Base-by-base conservation (phyloP, 768 basidiomycete species). In the Termitomyces heimii region DNA sequence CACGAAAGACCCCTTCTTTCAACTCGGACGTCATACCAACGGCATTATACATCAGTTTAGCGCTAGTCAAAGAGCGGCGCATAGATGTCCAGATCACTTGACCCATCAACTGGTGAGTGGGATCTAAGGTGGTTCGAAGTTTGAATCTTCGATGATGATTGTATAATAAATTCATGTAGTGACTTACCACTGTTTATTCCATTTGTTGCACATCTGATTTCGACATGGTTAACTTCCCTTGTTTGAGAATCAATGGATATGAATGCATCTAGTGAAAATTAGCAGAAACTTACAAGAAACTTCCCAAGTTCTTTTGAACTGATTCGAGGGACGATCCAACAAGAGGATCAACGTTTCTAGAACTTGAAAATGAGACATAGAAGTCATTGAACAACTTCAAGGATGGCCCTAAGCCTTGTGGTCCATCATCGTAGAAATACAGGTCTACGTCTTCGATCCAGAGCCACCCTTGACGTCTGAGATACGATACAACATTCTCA, bases 381-480 rank as follows among this genome's bases (percentile, higher is more conserved):
- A 29, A 16, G 5, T 56, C 50, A 26, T 53, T 53, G 39, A 60
- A 56, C 40, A 29, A 10, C 32, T 56, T 39, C 2, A 37, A 24
- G 2, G 8, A 18, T 4, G 51, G 46, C 16, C 31, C 51, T 5
- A 53, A 22, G 29, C 32, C 51, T 10, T 34, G 45, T 12, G 47
- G 47, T 20, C 40, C 42, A 31, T 60, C 45, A 13, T 55, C 28
- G 14, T 53, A 56, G 16, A 53, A 22, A 16, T 47, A 5, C 1
- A 43, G 10, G n/a, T 55, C 55, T 6, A 34, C 28, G 8, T 60
- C 59, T 26, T 60, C 55, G 4, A 60, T 43, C 49, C 34, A 60
- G 10, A 60, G 45, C 55, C 55, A 60, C 18, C 59, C 55, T 28
- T 42, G 31, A 42, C 55, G 51, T 46, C 49, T 60, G 18, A 60